Evolutionary conservation across 1,139 yeast genomes (phyloP).

Genomic region (Geotrichum candidum): DNA sequence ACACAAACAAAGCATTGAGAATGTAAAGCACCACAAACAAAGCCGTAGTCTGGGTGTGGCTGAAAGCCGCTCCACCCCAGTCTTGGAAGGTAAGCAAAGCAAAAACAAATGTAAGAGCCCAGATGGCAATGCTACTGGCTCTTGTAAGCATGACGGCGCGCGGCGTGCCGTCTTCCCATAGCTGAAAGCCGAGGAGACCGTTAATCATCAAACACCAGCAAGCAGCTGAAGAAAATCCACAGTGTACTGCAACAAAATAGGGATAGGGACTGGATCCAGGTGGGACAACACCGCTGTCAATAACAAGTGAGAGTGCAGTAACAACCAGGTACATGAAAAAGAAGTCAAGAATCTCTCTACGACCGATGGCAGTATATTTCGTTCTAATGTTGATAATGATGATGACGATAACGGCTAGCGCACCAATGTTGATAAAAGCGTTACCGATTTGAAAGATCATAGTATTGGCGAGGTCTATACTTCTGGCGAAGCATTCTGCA

Average conservation of each 20-base stretch:
- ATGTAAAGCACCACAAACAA: slow-evolving; percentile 65
- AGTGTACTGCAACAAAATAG: slow-evolving; percentile 75
- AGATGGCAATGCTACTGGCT: slow-evolving; percentile 78
- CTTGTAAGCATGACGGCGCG: slow-evolving; percentile 35
- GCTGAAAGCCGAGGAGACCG: slow-evolving; percentile 77
- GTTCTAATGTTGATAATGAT: slow-evolving; percentile 74
- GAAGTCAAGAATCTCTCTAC: slow-evolving; percentile 76
- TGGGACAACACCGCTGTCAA: slow-evolving; percentile 89
- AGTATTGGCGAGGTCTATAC: slow-evolving; percentile 84
- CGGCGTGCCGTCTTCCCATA: slow-evolving; percentile 89
- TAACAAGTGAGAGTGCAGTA: slow-evolving; percentile 61
- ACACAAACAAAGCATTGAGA: slow-evolving; percentile 60
- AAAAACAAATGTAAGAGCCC: slow-evolving; percentile 37
- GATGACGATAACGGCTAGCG: slow-evolving; percentile 56
- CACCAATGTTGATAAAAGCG: slow-evolving; percentile 76
- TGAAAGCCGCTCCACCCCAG: slow-evolving; percentile 15
- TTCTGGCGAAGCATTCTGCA: slow-evolving; percentile 76
- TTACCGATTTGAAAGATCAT: slow-evolving; percentile 87
- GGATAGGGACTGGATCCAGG: slow-evolving; percentile 72
- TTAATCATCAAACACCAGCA: slow-evolving; percentile 65
- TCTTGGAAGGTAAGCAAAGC: slow-evolving; percentile 17
- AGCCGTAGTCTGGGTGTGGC: slow-evolving; percentile 47
- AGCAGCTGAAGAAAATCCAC: slow-evolving; percentile 65
- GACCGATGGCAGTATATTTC: slow-evolving; percentile 90
- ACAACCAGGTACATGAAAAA: slow-evolving; percentile 56